Base-by-base conservation (phyloP, 352 stramenopile genomes). In the Peronosclerospora sorghi region DNA sequence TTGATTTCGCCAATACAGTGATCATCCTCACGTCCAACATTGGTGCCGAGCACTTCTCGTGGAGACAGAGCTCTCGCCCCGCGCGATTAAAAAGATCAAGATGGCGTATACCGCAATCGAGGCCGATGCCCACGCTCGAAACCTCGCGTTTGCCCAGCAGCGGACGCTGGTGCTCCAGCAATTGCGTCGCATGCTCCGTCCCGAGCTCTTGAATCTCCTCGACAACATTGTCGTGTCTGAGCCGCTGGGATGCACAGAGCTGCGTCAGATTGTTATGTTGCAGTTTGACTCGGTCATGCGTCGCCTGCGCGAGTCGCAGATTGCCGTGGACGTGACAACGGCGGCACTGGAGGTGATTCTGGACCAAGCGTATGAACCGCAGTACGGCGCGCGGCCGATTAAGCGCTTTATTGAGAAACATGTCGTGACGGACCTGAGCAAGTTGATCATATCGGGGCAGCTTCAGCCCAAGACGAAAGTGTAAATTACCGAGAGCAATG, bases 21-120 rank as follows among this genome's bases (percentile, higher is more conserved):
- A 86, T 99, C 36, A 98, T 99, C 60, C 81, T 99, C 62, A 99
- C 96, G 23, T 96, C 78, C 0, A 98, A 98, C 65, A 79, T 98
- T 51, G 94, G 94, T n/a, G 86, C 92, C 0, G 71, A 96, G 47
- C 82, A 87, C 24, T 62, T 98, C 62, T 96, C 9, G 76, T 84
- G 29, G 62, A 82, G 50, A 66, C 65, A 20, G 57, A 71, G 1
- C 8, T 82, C 28, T 72, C 65, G 1, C 67, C 68, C 23, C 62
- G 68, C 13, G 58, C 68, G 2, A 75, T 30, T 40, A 91, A 88
- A 56, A 87, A 86, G 49, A 51, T 66, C 19, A 68, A 69, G 38
- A 58, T 62, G 7, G 68, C 85, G 24, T 47, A 52, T 1, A 39
- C 65, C 10, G 51, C 42, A 4, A 14, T 56, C 3, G 19, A 51